These are phyloP conservation scores for Phytopythium helicoides DNA, from an alignment of 352 stramenopile species.

Conservation along the genomic window DNA sequence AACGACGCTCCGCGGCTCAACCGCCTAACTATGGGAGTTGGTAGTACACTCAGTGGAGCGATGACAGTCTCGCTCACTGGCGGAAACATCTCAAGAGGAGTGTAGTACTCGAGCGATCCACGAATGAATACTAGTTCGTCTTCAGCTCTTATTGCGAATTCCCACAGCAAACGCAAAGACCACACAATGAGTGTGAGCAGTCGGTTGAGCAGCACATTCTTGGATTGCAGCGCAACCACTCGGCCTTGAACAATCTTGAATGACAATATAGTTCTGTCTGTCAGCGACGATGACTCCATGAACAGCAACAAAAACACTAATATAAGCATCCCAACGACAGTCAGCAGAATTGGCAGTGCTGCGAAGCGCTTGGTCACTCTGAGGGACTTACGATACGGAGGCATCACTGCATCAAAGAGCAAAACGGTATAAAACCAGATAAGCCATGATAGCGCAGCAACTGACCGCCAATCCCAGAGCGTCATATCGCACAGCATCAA, in stretches of 20 bases:
- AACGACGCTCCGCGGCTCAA: too few relatives aligned
- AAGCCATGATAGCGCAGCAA: constrained; percentile 19
- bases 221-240: constrained; percentile 24
- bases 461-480: constrained; percentile 20
- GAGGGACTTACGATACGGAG: constrained; percentile 13
- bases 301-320: constrained; percentile 33
- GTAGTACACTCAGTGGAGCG: neutral
- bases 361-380: constrained; percentile 21
- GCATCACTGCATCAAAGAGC: constrained; percentile 26
- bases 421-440: constrained; percentile 32
- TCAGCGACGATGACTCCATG: constrained; percentile 15
- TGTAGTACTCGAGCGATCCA: constrained; percentile 42
- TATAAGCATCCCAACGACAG: constrained; percentile 14
- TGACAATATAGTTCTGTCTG: constrained; percentile 23
- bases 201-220: constrained; percentile 38
- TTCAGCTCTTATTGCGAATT: constrained; percentile 24
- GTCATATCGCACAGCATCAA: constrained; percentile 21
- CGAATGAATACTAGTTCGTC: constrained; percentile 37
- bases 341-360: constrained; percentile 13
- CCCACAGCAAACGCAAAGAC: constrained; percentile 33
- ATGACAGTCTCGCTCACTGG: constrained; percentile 7
- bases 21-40: constrained; percentile 3
- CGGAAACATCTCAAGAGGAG: constrained; percentile 43
- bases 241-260: constrained; percentile 15
- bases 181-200: constrained; percentile 45